Base-by-base conservation (phyloP, 495 filamentous ascomycete genomes). In the Penicillium dipodomyicola region DNA sequence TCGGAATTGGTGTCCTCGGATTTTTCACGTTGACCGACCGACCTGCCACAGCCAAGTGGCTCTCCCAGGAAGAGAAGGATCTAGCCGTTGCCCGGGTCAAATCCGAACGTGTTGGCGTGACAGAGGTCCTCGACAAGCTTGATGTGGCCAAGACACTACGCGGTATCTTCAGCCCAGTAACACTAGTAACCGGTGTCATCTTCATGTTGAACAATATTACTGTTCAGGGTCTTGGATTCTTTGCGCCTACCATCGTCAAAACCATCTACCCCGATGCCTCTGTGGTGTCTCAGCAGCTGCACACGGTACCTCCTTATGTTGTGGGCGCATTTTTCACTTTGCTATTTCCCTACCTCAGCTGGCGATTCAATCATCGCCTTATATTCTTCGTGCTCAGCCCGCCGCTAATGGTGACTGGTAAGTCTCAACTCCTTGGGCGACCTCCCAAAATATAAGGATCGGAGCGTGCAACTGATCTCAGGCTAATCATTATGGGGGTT, bases 291-390 rank as follows among this genome's bases (percentile, higher is more conserved):
- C 79, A 80, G 56, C 85, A 87, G 61, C 82, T 90, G 0, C 81
- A 79, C 59, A 89, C 88, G 0, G 87, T 90, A 0, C 88, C 88
- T 0, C 87, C 87, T 0, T 90, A 90, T 61, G 72, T 85, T 5
- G 78, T 89, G 3, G 87, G 86, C 10, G 85, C 76, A 12, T 83
- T 87, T 64, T 87, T 89, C 73, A 84, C 82, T 5, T 52, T 90
- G 2, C 56, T 82, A 6, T 72, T 90, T 47, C 84, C 86, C 0
- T 78, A 80, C 55, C 67, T 89, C 23, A 84, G 79, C 65, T 86
- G 82, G 80, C 69, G 75, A 14, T 62, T 80, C 35, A 85, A 90
- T 61, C 71, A 67, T 2, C 81, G 81, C 37, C 54, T 72, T 41
- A 54, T 76, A 30, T 79, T 78, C 63, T 76, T 80, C 65, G 67